Base-by-base conservation (phyloP, 805 yeast species). In the Nakazawaea holstii region DNA sequence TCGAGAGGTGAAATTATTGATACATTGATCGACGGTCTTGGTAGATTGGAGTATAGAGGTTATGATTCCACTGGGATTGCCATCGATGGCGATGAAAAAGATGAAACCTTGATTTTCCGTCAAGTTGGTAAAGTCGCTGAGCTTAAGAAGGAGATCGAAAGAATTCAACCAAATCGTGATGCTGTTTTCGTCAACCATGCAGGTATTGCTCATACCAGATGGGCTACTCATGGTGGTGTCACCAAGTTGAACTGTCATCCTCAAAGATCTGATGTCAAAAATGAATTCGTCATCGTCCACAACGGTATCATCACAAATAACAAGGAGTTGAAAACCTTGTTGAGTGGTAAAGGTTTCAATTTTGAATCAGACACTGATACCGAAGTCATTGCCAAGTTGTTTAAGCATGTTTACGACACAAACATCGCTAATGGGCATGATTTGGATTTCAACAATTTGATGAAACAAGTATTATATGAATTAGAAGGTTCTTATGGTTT, bases 151-250 rank as follows among this genome's bases (percentile, higher is more conserved):
- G 82, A 83, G 67, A 80, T 87, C 55, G 72, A 68, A 30, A 47
- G 58, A 5, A 62, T 58, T 20, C 65, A 77, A 40, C 76, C 82
- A 49, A 79, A 85, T 59, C 74, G 84, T 57, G 67, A 74, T 28
- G 81, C 78, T 51, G 74, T 79, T 17, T 90, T 88, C 62, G 83
- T 79, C 57, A 80, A 84, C 65, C 99, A 94, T 64, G 90, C 83
- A 51, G 99, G 96, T 63, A 94, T 94, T 65, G 98, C 99, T 24
- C 99, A 94, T 70, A 94, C 99, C 11, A 87, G 99, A 74, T 94
- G 99, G 99, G 99, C 99, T 44, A 94, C 99, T 35, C 99, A 94
- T 67, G 99, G 99, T 68, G 87, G 83, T 59, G 97, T 97, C 49
- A 81, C 80, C 55, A 80, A 76, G 52, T 58, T 67, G 52, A 94